Evolutionary conservation across 768 basidiomycete genomes (phyloP), one percentile per base, ranked within the genome.

Genomic region (Phaffia tasmanica): DNA sequence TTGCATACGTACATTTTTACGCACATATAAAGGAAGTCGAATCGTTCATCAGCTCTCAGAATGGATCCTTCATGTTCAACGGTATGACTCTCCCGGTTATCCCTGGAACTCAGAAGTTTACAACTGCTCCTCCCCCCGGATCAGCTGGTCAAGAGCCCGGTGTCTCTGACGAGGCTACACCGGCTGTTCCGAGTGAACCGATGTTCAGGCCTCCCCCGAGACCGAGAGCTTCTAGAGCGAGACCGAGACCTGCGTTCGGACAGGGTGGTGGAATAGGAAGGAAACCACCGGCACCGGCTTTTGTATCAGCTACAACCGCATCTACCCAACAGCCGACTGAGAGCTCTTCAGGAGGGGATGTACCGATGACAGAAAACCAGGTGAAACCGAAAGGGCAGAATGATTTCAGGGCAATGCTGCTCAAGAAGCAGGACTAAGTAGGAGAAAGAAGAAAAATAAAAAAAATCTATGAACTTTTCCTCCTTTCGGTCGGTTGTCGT

Each of bases 351-450:
- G 69, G 68, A 42, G 57, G 62, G 49, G 32, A 85, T 82, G 74
- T 83, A 60, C 35, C 50, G 25, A 60, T 54, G 64, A 19, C 63
- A 25, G 32, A 16, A 29, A 15, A 16, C 54, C 64, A 8, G 66
- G 63, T 15, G 29, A 54, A 57, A 49, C 62, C 60, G 23, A 73
- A 72, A 63, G 73, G 83, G 1, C 90, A 92, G 74, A 85, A 90
- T 71, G 88, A 88, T 71, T 94, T 94, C 75, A 80, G 91, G 65
- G 88, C 85, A 73, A 86, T 93, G 85, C 75, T 93, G 30, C 65
- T 57, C 27, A 72, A 71, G 30, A 73, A 74, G 71, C 74, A 74
- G 67, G 65, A 72, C 9, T n/a, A 21, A 23, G 19, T n/a, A 58
- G 5, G 57, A 42, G 8, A 42, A 32, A 11, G 11, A 42, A 11